These are phyloP conservation scores for Aureobasidium mangrovei DNA, from an alignment of 2,329 filamentous ascomycete genomes.

Conservation along the genomic window DNA sequence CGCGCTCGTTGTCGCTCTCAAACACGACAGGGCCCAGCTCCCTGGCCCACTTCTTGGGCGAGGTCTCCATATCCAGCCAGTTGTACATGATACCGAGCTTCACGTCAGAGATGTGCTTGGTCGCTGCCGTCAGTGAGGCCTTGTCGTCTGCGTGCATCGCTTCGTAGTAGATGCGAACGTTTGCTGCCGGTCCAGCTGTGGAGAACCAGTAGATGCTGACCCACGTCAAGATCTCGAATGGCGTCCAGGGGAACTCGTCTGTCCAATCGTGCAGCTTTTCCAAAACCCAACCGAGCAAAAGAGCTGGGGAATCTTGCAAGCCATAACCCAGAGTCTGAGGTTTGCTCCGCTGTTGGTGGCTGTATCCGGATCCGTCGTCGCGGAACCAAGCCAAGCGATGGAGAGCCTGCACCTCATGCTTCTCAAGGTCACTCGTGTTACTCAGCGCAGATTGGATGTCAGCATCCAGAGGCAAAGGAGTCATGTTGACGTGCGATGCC, in stretches of 20 bases:
- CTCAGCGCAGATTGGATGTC: slow-evolving; percentile 46
- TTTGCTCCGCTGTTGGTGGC: slow-evolving; percentile 52
- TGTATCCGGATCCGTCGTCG: slow-evolving; percentile 50
- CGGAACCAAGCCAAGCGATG: slow-evolving; percentile 50
- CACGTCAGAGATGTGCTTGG: slow-evolving; percentile 30
- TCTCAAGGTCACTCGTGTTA: slow-evolving; percentile 48
- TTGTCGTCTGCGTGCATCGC: slow-evolving; percentile 34
- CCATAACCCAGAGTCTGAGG: slow-evolving; percentile 65
- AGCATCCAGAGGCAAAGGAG: slow-evolving; percentile 42
- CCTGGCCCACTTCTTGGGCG: slow-evolving; percentile 47
- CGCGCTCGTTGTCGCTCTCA: slow-evolving; percentile 39
- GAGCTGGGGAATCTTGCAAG: slow-evolving; percentile 60
- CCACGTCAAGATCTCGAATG: slow-evolving; percentile 70
- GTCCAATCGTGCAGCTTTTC: slow-evolving; percentile 75
- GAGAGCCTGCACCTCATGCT: slow-evolving; percentile 44
- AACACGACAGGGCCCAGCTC: slow-evolving; percentile 52
- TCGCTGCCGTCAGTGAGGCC: neutral
- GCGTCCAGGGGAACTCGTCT: slow-evolving; percentile 61
- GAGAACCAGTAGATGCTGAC: slow-evolving; percentile 65
- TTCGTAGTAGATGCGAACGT: slow-evolving; percentile 66
- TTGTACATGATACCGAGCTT: slow-evolving; percentile 48
- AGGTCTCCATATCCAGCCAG: slow-evolving; percentile 48
- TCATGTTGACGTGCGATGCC: slow-evolving; percentile 56
- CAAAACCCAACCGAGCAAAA: slow-evolving; percentile 67
- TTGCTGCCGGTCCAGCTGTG: slow-evolving; percentile 58